These are phyloP conservation scores for Hortiboletus campestris DNA, from an alignment of 768 basidiomycete species.

Conservation along the genomic window DNA sequence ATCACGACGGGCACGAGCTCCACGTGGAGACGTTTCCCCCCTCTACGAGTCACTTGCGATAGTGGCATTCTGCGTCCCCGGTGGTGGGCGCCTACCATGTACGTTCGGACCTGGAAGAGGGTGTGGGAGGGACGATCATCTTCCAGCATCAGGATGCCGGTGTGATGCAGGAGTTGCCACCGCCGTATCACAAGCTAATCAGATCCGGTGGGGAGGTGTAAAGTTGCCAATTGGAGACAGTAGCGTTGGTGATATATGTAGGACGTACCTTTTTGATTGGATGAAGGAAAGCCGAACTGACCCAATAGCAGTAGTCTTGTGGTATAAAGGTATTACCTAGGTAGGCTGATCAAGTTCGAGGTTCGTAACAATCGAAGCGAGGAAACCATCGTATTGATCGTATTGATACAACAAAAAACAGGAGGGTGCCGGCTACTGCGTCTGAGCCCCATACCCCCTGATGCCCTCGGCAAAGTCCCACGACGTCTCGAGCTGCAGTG, in stretches of 20 bases:
- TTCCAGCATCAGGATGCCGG: constrained; percentile 21
- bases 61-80: constrained; percentile 21
- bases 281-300: neutral
- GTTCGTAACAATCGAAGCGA: neutral
- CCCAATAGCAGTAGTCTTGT: neutral
- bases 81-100: neutral
- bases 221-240: neutral
- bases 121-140: neutral
- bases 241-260: neutral
- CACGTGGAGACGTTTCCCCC: neutral
- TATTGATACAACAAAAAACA: constrained; percentile 12
- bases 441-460: constrained; percentile 87
- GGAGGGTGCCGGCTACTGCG: constrained; percentile 49
- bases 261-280: neutral
- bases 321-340: neutral
- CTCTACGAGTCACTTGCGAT: constrained; percentile 16
- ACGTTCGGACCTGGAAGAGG: neutral
- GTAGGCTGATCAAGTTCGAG: neutral
- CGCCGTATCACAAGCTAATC: constrained; percentile 24
- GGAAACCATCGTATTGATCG: neutral
- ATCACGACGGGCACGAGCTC: neutral
- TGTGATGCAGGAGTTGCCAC: constrained; percentile 22
- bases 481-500: constrained; percentile 68
- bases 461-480: constrained; percentile 95
- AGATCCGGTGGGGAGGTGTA: neutral